Conservation (phyloP, 805 yeast genomes). For the Naumovozyma baii region DNA sequence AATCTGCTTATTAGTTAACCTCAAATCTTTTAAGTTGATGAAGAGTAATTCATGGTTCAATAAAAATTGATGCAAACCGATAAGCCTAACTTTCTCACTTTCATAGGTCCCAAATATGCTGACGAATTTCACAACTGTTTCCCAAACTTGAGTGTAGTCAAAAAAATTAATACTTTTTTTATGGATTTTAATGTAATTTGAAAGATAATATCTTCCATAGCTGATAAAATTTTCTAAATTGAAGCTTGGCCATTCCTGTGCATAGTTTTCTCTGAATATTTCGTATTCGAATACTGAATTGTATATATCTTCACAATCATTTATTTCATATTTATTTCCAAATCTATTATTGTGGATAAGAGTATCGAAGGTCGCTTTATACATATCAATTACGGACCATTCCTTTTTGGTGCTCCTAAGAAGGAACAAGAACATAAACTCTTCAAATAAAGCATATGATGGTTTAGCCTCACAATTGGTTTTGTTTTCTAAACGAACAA, state of each 20-base stretch:
- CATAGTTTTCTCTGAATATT: neutral
- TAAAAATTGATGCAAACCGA: neutral
- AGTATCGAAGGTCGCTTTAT: neutral
- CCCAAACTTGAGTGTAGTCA: neutral
- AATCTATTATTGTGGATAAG: neutral
- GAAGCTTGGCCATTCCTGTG: neutral
- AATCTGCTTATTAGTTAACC: neutral
- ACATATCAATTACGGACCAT: neutral
- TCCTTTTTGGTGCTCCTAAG: neutral
- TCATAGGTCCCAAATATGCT: neutral
- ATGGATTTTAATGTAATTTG: neutral
- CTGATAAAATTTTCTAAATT: neutral
- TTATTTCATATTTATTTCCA: neutral
- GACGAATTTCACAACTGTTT: neutral
- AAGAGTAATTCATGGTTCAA: neutral
- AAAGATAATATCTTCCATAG: neutral
- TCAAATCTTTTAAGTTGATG: too few species aligned
- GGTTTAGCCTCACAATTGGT: too few species aligned
- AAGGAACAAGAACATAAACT: too few species aligned
- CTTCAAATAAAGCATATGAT: neutral
- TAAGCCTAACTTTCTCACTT: constrained; percentile 1
- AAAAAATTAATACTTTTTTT: too few species aligned
- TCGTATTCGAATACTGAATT: neutral
- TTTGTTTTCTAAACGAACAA: too few species aligned
- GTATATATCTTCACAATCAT: neutral